Percentiles rank a stretch among this genome's conserved stretches.
phyloP scores from a whole-genome alignment of 1,139 yeast species.

The Geotrichum candidum region DNA sequence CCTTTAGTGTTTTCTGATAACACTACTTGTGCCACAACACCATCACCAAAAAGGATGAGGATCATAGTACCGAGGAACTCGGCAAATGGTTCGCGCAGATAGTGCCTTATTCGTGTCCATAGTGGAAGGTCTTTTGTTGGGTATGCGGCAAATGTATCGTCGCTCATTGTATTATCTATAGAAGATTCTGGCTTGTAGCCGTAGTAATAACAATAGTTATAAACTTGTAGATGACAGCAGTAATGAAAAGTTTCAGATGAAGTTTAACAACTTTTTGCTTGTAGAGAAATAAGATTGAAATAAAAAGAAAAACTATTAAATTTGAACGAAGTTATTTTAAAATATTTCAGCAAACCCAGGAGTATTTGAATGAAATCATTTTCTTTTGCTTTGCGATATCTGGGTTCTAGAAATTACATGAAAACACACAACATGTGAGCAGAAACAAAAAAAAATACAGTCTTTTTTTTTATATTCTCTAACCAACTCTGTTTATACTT shows the following conservation, averaged over 20 bases:
- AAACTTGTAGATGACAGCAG: too few species aligned
- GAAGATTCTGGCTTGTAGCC: not conserved
- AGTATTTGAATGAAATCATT: not conserved
- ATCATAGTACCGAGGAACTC: slow-evolving; percentile 47
- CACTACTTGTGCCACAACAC: slow-evolving; percentile 43
- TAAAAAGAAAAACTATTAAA: too few species aligned
- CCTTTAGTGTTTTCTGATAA: slow-evolving; percentile 38
- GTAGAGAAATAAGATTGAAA: not conserved
- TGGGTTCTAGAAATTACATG: too few species aligned
- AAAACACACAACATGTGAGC: not conserved
- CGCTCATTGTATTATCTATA: not conserved
- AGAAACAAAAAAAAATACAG: not conserved
- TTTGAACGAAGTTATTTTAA: not conserved
- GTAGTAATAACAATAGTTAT: too few species aligned
- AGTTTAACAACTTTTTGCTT: too few species aligned
- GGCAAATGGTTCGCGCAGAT: slow-evolving; percentile 34
- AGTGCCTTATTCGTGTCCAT: slow-evolving; percentile 25
- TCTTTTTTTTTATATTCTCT: too few species aligned
- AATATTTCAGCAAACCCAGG: not conserved
- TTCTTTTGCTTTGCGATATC: not conserved
- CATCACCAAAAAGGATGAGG: slow-evolving; percentile 42
- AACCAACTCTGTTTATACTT: not conserved
- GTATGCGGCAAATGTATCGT: slow-evolving; percentile 2
- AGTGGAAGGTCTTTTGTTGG: slow-evolving; percentile 15
- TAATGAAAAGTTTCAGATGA: too few species aligned